Percentiles rank a stretch among this genome's conserved stretches.
Conservation (phyloP, 208 protist genomes). For the Trypanosoma cruzi region DNA sequence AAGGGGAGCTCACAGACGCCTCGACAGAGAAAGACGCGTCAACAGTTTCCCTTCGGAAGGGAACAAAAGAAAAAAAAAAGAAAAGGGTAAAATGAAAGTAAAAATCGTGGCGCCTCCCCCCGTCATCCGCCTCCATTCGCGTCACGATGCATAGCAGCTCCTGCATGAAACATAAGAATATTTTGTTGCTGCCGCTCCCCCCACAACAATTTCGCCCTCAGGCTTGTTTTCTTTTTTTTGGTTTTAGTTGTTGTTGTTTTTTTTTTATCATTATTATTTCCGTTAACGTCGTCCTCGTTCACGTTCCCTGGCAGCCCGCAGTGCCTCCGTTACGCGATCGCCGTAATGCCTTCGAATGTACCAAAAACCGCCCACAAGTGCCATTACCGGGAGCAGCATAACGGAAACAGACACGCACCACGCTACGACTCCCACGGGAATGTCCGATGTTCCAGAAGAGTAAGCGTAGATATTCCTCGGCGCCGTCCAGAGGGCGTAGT, state of each 20-base stretch:
- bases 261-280: not conserved
- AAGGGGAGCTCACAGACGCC: not conserved
- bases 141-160: too few species aligned
- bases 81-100: too few species aligned
- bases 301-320: slow-evolving; percentile 21
- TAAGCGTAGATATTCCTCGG: slow-evolving; percentile 83
- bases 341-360: slow-evolving; percentile 40
- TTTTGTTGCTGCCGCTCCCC: too few species aligned
- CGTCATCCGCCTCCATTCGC: too few species aligned
- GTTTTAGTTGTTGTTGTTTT: not conserved
- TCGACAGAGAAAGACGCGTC: too few species aligned
- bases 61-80: too few species aligned
- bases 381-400: slow-evolving; percentile 65
- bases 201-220: too few species aligned
- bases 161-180: too few species aligned
- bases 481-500: slow-evolving; percentile 82
- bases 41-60: too few species aligned
- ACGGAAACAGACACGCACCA: slow-evolving; percentile 61
- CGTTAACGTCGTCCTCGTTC: not conserved
- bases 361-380: slow-evolving; percentile 43
- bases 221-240: too few species aligned
- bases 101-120: too few species aligned
- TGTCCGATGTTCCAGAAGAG: slow-evolving; percentile 53
- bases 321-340: slow-evolving; percentile 30
- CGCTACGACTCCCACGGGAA: slow-evolving; percentile 58